Evolutionary conservation across 257 asterid genomes (phyloP), one percentile per base, ranked within the genome.

Genomic region (Nicotiana sylvestris): DNA sequence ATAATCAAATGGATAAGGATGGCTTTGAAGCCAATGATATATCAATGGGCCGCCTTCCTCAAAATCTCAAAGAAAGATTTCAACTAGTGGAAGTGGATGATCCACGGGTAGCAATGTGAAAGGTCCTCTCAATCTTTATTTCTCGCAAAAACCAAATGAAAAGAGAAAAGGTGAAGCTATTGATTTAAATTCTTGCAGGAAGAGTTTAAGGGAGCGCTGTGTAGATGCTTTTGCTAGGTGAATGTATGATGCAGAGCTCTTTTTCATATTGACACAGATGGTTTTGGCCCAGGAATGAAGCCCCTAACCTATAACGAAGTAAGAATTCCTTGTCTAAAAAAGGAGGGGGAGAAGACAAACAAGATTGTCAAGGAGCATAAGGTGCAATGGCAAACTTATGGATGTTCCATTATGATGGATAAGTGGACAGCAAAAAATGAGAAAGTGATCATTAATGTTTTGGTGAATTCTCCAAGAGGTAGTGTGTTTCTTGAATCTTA

Each of bases 321-420:
- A 12, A 82, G 84, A 55, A 43, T 78, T 82, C 64, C 70, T 84
- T 80, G 78, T 62, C 39, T 81, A 16, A 81, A 46, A 81, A 81
- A 65, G 11, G 12, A 39, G 15, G 61, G 3, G 33, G 62, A 81
- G 39, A 46, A 65, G 43, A 33, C 33, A 12, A 32, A 58, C 16
- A 21, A 78, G 21, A 39, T 10, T 27, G 46, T 46, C 6, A 37
- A 64, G 32, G 61, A 37, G 15, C 72, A 25, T 13, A 80, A 35
- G 46, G 56, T n/a, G n/a, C 39, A 25, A 0, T 27, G 15, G 27
- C 16, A 21, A 53, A 77, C 4, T 27, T 25, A 51, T 30, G 81
- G 46, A 4, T 55, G 66, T 57, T 39, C 11, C 51, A 8, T 43
- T 43, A 43, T 43, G 51, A 43, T 43, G 51, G 51, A 43, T 43